Conservation (phyloP, 371 early-diverging fungal species). For the Haplosporangium sp. region DNA sequence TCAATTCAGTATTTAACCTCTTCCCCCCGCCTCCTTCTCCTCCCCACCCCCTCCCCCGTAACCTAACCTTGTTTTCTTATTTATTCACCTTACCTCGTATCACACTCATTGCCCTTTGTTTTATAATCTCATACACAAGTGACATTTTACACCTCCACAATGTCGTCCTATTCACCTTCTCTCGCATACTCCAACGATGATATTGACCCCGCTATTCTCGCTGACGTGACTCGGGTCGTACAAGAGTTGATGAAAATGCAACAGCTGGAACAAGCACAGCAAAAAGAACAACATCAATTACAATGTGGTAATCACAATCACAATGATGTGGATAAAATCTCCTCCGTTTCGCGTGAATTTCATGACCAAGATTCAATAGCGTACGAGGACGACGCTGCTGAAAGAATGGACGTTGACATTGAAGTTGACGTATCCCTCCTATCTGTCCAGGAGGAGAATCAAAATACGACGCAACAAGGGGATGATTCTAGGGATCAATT, state of each 20-base stretch:
- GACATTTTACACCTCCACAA: background rate
- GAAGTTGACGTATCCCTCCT: background rate
- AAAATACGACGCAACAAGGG: background rate
- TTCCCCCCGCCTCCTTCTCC: background rate
- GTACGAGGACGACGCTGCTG: background rate
- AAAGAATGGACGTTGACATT: conserved; percentile 11
- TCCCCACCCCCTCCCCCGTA: too few relatives aligned
- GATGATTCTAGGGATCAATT: conserved; percentile 7
- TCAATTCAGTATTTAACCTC: background rate
- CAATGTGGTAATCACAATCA: background rate
- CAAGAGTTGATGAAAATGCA: conserved; percentile 46
- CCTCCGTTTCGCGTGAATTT: conserved; percentile 21
- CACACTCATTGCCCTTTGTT: background rate
- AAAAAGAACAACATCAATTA: conserved; percentile 15
- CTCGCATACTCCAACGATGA: conserved; percentile 22
- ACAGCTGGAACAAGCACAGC: conserved; percentile 17
- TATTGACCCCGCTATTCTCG: conserved; percentile 49
- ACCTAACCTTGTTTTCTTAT: background rate
- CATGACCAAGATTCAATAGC: background rate
- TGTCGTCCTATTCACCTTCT: conserved; percentile 13
- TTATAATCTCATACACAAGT: background rate
- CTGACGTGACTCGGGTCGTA: conserved; percentile 43
- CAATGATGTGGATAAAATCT: conserved; percentile 11
- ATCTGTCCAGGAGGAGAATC: background rate
- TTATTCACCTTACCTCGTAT: background rate